Evolutionary conservation across 768 basidiomycete genomes (phyloP), one percentile per base, ranked within the genome.

Genomic region (Dentipellis sp.): DNA sequence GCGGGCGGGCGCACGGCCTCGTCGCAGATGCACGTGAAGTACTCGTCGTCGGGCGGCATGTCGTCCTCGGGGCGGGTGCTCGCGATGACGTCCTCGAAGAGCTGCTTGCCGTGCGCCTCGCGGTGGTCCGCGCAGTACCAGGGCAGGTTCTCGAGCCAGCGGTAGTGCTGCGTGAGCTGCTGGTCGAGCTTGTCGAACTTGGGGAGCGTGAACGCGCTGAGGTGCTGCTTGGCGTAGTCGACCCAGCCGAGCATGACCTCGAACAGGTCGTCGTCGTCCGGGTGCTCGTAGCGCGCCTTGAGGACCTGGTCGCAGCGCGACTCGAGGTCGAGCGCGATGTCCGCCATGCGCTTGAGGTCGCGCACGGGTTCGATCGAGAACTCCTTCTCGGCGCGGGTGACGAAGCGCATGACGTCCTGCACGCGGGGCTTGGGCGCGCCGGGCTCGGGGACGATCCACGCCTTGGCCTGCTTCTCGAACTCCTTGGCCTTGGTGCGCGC

Each of bases 1-100:
- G 83, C 82, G n/a, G 89, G 89, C 7, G 89, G 90, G 21, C 82
- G 82, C 45, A 93, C 90, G 9, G 91, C 81, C 10, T 70, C 67
- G 38, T 76, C 83, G 67, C 91, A 93, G 57, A 92, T 92, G 66
- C 91, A 92, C 1, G 90, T 91, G 65, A 87, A 82, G 69, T 82
- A 91, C 70, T 91, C 88, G 65, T 91, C 88, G 4, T 72, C 75
- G 0, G 89, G 88, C 2, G 90, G 88, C 4, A 80, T 70, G 62
- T 93, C 90, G 50, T 92, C 91, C 52, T 89, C 86, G 3, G 84
- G 80, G 29, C 81, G 78, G 10, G 90, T 91, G 56, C 78, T 80
- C 47, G 82, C 84, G 21, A 90, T 63, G 29, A 93, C 88, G 63
- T 93, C 91, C 19, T 86, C 79, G 19, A 88, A 74, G 55, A 92